Percentiles rank a stretch among this genome's conserved stretches.
Conservation (phyloP, 306 rosid genomes). For the Acacia melanoxylon region DNA sequence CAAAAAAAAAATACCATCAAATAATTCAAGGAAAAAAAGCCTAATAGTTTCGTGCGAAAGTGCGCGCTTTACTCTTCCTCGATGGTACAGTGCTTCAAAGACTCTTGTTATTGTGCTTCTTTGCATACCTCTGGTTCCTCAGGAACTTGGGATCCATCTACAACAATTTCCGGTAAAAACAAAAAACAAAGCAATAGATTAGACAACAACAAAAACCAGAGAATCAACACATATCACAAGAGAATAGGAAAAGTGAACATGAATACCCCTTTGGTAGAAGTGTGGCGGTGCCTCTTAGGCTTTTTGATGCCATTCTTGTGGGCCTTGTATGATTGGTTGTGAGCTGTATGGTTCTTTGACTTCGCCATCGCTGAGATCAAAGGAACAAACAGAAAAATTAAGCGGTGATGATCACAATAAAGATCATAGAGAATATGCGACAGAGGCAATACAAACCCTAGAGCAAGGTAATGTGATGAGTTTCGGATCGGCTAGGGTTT, state of each 20-base stretch:
- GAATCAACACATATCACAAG: too few species aligned
- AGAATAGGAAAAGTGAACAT: too few species aligned
- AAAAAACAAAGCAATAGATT: too few species aligned
- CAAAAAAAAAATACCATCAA: neutral
- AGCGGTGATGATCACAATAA: neutral
- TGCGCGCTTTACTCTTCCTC: slow-evolving; percentile 63
- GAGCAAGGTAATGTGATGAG: neutral
- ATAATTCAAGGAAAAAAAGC: slow-evolving; percentile 14
- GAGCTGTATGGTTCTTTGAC: too few species aligned
- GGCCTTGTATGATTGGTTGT: too few species aligned
- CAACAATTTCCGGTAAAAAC: too few species aligned
- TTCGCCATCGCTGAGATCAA: too few species aligned
- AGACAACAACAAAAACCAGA: too few species aligned
- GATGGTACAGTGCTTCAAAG: slow-evolving; percentile 43
- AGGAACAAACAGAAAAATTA: neutral
- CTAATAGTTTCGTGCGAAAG: slow-evolving; percentile 17
- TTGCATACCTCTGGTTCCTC: slow-evolving; percentile 99
- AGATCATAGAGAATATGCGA: neutral
- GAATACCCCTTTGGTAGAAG: too few species aligned
- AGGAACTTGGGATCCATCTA: too few species aligned
- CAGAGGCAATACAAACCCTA: slow-evolving; percentile 24
- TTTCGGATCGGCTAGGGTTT: slow-evolving; percentile 36
- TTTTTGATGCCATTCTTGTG: too few species aligned
- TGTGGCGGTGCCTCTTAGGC: too few species aligned
- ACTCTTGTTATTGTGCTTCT: slow-evolving; percentile 86